A percentile compares a stretch with the other conserved stretches of the same genome.
Evolutionary conservation across 306 rosid genomes (phyloP).

Genomic region (Benincasa hispida): DNA sequence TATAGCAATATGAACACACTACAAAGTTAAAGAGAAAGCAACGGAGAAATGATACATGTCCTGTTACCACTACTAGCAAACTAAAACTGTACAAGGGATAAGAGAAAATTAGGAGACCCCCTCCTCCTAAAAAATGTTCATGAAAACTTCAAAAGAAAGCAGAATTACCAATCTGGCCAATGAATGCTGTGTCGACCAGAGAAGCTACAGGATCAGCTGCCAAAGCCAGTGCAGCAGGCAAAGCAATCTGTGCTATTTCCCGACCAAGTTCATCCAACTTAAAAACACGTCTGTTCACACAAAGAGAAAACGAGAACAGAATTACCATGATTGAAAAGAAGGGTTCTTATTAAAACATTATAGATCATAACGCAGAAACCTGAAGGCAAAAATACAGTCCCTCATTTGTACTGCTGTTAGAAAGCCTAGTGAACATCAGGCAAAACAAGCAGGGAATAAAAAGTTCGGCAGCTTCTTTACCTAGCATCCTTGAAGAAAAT

Average conservation of each 20-base stretch:
- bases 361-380: neutral
- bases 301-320: neutral
- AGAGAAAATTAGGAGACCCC: neutral
- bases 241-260: constrained; percentile 70
- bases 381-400: neutral
- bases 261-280: constrained; percentile 56
- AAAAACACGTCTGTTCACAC: constrained; percentile 19
- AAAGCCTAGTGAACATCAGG: neutral
- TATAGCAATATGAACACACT: neutral
- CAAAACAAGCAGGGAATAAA: neutral
- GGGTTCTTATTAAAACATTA: neutral
- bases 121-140: neutral
- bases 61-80: neutral
- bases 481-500: constrained; percentile 60
- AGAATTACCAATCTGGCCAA: constrained; percentile 70
- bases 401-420: neutral
- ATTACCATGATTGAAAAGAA: neutral
- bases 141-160: neutral
- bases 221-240: constrained; percentile 86
- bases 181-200: constrained; percentile 83
- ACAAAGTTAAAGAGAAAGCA: neutral
- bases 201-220: constrained; percentile 96
- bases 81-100: neutral
- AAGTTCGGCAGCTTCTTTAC: constrained; percentile 15
- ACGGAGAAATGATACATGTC: neutral